Base-by-base conservation (phyloP, 805 yeast species). In the Candida pseudofarinosa region DNA sequence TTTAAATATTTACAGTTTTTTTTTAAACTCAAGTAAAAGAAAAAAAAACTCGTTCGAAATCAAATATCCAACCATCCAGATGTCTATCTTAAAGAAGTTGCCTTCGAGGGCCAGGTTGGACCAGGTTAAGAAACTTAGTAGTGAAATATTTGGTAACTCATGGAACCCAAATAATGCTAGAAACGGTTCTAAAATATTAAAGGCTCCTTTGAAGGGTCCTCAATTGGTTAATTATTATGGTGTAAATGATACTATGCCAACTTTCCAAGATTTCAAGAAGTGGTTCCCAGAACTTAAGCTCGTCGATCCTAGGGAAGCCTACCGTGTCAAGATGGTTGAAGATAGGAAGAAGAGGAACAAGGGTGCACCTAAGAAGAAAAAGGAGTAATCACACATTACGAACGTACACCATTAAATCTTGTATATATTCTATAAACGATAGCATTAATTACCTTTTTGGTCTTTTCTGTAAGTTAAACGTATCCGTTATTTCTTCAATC, bases 291-390 rank as follows among this genome's bases (percentile, higher is more conserved):
- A 68, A 42, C 61, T 70, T 46, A 68, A 70, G 40, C 75, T 86
- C 50, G 73, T 75, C 4, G 84, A 85, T 52, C 85, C 83, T 42
- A 79, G 77, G 46, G 95, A 86, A 59, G 78, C 74, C 35, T 81
- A 83, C 63, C 75, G 95, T 63, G 56, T 83, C 47, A 75, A 70
- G 45, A 80, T 80, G 79, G 81, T 80, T 17, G 79, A 56, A 28
- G 71, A 67, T 43, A 75, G 87, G 64, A 85, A 81, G 73, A 82
- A 85, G 76, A 85, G 93, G 79, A 90, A 88, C 65, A 86, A 86
- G 65, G 90, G 91, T 63, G 88, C 93, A 10, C 95, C 93, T 54
- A 79, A 82, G 72, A 86, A 86, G 73, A 79, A 76, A 67, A 47
- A 54, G 23, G 51, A 56, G 42, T 55, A 39, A 19, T 19, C 38